Base-by-base conservation (phyloP, 2,329 filamentous ascomycete genomes). In the Cladosporium cucumerinum region DNA sequence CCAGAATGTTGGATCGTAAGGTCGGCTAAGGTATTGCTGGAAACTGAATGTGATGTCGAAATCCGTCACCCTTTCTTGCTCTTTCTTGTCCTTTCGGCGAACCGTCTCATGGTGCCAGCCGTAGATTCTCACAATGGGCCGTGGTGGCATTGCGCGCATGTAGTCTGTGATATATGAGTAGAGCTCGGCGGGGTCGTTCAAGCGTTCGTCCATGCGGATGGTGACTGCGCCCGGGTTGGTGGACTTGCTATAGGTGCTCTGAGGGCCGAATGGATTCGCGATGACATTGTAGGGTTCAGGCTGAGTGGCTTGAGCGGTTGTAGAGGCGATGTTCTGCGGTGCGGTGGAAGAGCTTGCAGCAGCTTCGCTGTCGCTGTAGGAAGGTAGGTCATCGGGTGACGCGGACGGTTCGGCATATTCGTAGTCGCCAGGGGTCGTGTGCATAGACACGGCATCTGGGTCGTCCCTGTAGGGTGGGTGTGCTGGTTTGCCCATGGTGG, bases 341-440 rank as follows among this genome's bases (percentile, higher is more conserved):
- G 14, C 12, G 10, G 25, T 55, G 21, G 60, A 62, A 25, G 57
- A 65, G 39, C 49, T 48, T 1, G 58, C 66, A 16, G 66, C 67
- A 6, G 66, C 64, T 30, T 71, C 70, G 59, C 70, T 73, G 57
- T 73, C 72, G 34, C 57, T 67, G 65, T 74, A 74, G 12, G 72
- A 73, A 16, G 72, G 72, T 2, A 73, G 66, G 57, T 70, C 71
- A 30, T 71, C 60, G 10, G 48, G 21, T 16, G 60, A 21, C 12
- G 14, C 18, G 18, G 26, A 30, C 10, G 58, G 28, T 18, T 48
- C 60, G 18, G 49, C 66, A 66, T 74, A 73, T 11, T 71, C 68
- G 65, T 74, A 73, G 61, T 72, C 70, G 64, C 65, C 67, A 16
- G 65, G 68, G 5, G 72, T 73, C 1, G 72, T 73, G 61, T 70